phyloP scores from a whole-genome alignment of 345 rosid species.

The Salix udensis region DNA sequence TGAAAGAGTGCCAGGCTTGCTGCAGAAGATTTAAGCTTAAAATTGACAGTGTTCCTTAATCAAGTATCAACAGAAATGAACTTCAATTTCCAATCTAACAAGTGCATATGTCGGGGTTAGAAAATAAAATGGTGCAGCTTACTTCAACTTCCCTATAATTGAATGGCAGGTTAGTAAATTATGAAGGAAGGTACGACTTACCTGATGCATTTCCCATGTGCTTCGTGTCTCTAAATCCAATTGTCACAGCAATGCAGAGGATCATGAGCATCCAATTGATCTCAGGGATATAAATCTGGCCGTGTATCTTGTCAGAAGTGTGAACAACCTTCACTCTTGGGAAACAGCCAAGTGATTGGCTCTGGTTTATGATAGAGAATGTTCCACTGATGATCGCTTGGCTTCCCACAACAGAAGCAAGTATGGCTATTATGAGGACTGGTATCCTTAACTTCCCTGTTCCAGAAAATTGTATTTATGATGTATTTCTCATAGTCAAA shows the following conservation, averaged over 20 bases:
- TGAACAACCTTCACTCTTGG: constrained; percentile 97
- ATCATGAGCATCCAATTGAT: constrained; percentile 98
- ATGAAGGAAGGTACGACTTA: constrained; percentile 12
- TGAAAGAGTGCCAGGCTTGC: not conserved
- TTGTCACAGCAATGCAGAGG: constrained; percentile 94
- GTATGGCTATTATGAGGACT: constrained; percentile 79
- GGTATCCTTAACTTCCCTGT: constrained; percentile 80
- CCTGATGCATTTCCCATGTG: constrained; percentile 98
- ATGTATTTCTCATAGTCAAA: not conserved
- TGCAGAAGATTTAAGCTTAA: not conserved
- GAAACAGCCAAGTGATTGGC: constrained; percentile 97
- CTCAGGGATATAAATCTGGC: constrained; percentile 97
- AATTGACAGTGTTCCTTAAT: not conserved
- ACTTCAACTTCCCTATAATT: not conserved
- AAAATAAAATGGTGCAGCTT: not conserved
- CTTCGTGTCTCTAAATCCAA: constrained; percentile 94
- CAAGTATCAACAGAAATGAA: not conserved
- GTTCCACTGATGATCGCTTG: constrained; percentile 99
- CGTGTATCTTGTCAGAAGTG: constrained; percentile 96
- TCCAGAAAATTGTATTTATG: constrained; percentile 14
- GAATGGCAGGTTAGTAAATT: not conserved
- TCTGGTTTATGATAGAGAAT: constrained; percentile 96
- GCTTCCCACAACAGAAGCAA: constrained; percentile 98
- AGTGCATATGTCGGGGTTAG: not conserved
- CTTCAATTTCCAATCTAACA: not conserved